Evolutionary conservation across 805 yeast genomes (phyloP).

Genomic region (Kluyveromyces nonfermentans): DNA sequence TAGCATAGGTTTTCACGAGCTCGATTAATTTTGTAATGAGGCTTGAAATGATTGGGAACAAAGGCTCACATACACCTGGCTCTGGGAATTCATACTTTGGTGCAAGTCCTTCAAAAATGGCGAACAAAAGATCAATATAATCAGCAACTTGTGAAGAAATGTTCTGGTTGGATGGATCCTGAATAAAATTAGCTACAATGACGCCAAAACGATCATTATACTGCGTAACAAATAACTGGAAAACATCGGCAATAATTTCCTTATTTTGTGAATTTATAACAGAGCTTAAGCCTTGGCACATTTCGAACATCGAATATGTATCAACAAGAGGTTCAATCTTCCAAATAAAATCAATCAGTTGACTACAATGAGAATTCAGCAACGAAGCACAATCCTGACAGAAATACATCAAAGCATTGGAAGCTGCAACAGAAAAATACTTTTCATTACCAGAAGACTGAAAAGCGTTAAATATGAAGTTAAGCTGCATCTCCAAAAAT

Average conservation of each 20-base stretch:
- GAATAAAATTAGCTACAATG: constrained; percentile 18
- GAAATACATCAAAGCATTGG: constrained; percentile 88
- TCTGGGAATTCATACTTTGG: constrained; percentile 25
- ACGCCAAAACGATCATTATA: constrained; percentile 29
- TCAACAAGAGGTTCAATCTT: constrained; percentile 48
- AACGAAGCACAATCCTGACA: constrained; percentile 80
- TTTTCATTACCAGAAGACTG: constrained; percentile 23
- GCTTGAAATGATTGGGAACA: constrained; percentile 19
- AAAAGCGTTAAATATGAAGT: constrained; percentile 76
- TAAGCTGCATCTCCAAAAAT: constrained; percentile 69
- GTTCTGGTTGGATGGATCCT: constrained; percentile 26
- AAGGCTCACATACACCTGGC: constrained; percentile 22
- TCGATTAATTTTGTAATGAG: constrained; percentile 20
- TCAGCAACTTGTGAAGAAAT: constrained; percentile 50
- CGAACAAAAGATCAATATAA: constrained; percentile 45
- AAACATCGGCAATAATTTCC: constrained; percentile 47
- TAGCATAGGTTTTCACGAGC: constrained; percentile 19
- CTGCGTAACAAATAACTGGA: constrained; percentile 56
- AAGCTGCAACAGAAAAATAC: constrained; percentile 68
- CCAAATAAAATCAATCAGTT: constrained; percentile 64
- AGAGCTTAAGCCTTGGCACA: constrained; percentile 84
- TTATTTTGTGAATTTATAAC: constrained; percentile 56
- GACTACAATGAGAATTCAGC: constrained; percentile 60
- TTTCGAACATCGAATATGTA: constrained; percentile 59
- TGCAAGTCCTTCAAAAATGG: constrained; percentile 24